Percentiles rank a stretch among this genome's conserved stretches.
Conservation (phyloP, 805 yeast genomes). For the Barnettozyma sucrosica region DNA sequence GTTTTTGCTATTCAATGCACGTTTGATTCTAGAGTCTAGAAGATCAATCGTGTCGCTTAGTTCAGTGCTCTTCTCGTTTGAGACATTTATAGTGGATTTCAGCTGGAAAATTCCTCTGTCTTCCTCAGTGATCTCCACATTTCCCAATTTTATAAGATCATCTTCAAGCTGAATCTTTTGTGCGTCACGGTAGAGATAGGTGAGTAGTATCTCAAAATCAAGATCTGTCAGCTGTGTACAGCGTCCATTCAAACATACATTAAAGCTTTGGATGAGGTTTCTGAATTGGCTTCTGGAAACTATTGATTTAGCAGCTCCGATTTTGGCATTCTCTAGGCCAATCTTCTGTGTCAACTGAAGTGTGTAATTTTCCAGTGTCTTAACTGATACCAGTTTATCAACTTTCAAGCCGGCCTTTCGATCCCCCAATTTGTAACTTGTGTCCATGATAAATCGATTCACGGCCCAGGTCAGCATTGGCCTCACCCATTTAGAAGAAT, state of each 20-base stretch:
- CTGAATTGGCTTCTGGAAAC: slow-evolving; percentile 14
- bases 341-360: slow-evolving; percentile 8
- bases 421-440: slow-evolving; percentile 18
- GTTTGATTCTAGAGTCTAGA: slow-evolving; percentile 15
- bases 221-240: slow-evolving; percentile 10
- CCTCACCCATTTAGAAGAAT: slow-evolving; percentile 20
- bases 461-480: slow-evolving; percentile 22
- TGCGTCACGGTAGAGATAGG: slow-evolving; percentile 19
- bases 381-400: slow-evolving; percentile 19
- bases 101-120: slow-evolving; percentile 30
- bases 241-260: slow-evolving; percentile 4
- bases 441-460: slow-evolving; percentile 20
- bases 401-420: slow-evolving; percentile 13
- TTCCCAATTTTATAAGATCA: slow-evolving; percentile 19
- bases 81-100: slow-evolving; percentile 23
- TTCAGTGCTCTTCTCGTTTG: slow-evolving; percentile 22
- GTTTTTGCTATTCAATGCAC: slow-evolving; percentile 19
- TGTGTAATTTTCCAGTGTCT: slow-evolving; percentile 14
- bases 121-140: slow-evolving; percentile 26
- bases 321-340: background rate
- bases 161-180: slow-evolving; percentile 13
- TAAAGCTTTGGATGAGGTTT: slow-evolving; percentile 4
- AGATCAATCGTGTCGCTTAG: slow-evolving; percentile 18
- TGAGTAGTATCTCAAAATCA: slow-evolving; percentile 20
- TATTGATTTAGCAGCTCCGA: slow-evolving; percentile 7